Conservation (phyloP, 495 filamentous ascomycete genomes). For the Mytilinidion resinicola region DNA sequence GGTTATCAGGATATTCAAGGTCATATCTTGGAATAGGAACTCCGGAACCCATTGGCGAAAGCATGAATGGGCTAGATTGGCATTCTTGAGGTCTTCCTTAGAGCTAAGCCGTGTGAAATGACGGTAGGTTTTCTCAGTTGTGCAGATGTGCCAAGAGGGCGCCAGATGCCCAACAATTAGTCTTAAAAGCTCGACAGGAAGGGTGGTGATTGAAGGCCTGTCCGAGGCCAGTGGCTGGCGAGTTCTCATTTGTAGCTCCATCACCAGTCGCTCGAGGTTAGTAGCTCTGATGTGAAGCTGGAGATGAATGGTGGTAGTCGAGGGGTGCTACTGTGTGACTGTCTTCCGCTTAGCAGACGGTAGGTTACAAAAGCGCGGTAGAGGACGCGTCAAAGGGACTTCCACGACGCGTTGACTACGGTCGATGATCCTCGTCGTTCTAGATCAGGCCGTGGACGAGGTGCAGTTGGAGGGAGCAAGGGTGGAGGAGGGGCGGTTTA, state of each 20-base stretch:
- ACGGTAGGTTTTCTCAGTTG: neutral
- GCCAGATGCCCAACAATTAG: slow-evolving; percentile 12
- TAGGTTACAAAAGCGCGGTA: no score
- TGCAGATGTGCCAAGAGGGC: neutral
- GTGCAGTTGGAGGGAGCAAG: no score
- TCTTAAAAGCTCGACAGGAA: slow-evolving; percentile 12
- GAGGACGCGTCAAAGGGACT: no score
- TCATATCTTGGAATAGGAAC: slow-evolving; percentile 20
- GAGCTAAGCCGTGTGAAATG: neutral
- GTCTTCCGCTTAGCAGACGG: no score
- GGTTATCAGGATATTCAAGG: neutral
- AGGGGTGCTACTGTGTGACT: no score
- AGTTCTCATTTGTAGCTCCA: neutral
- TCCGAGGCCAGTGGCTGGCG: neutral
- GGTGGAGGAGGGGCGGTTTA: no score
- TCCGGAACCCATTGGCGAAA: slow-evolving; percentile 18
- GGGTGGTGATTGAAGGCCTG: neutral
- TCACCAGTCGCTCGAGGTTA: neutral
- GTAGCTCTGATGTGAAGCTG: no score
- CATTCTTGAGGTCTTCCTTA: slow-evolving; percentile 19
- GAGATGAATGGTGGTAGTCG: no score
- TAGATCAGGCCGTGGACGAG: no score
- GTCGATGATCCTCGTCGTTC: no score
- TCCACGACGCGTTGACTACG: no score
- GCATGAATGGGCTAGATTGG: slow-evolving; percentile 13